Evolutionary conservation across 495 filamentous ascomycete genomes (phyloP), one percentile per base, ranked within the genome.

Genomic region (Bombardia bombarda): DNA sequence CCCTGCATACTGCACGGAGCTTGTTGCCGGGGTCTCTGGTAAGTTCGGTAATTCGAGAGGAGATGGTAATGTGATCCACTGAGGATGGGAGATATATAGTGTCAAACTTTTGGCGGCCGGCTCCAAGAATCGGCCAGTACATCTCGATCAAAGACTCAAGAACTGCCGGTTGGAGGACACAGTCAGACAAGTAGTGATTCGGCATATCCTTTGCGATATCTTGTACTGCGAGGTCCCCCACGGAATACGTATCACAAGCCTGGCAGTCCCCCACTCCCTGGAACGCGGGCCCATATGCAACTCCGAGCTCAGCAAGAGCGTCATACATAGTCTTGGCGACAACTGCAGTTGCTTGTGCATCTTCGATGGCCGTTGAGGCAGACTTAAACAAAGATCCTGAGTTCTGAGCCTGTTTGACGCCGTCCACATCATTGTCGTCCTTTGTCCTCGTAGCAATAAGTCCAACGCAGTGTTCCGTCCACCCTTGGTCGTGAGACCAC

Each of bases 181-280:
- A 60, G 22, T 66, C 58, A 0, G 62, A 66, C 33, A 78, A 51
- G 32, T 65, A 56, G 26, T 62, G 56, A 31, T 66, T 58, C 0
- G 75, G 74, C 74, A 79, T 78, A 33, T 63, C 62, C 38, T 67
- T 59, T 8, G 67, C 65, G 1, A 77, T 63, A 46, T 79, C 72
- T 6, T 72, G 66, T n/a, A 71, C 60, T 7, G 53, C 24, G 1
- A 78, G 45, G 3, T 60, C 65, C 3, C 66, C 76, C 14, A 66
- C 60, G 39, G 51, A 60, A 36, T 39, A 67, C 25, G 45, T 64
- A 49, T 37, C 57, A 33, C 60, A 53, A 39, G 69, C 49, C 52
- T 62, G 34, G 58, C 62, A 58, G 66, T 65, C 53, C 54, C 56
- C 47, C 41, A 73, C 36, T 31, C 68, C 55, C 62, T 70, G 53